Base-by-base conservation (phyloP, 2,329 filamentous ascomycete species). In the Chalara sp. region DNA sequence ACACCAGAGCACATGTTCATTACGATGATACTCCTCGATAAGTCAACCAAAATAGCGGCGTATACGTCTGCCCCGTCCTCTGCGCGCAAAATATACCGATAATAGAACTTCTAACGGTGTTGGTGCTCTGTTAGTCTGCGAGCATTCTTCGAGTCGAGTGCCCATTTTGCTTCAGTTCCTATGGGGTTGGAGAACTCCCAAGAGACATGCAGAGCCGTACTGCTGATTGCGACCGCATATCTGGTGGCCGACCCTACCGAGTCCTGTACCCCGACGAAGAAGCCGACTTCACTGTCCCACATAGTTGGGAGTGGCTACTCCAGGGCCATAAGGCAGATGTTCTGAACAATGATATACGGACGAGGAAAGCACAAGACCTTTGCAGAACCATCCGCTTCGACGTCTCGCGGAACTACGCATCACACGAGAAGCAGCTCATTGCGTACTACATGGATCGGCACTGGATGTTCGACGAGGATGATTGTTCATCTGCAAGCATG, bases 141-240 rank as follows among this genome's bases (percentile, higher is more conserved):
- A 51, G 40, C 45, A 50, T 41, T 53, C 51, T 53, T n/a, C 48
- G 51, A 50, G 51, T 53, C 48, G n/a, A 53, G 39, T 53, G 43
- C 44, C 44, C 48, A 44, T 53, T 50, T 44, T 53, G 21, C 40
- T 44, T 51, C 37, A n/a, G n/a, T n/a, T n/a, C n/a, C n/a, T n/a
- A 52, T 32, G 32, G 50, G 42, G 30, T 52, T 21, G 46, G 50
- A 52, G 40, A 48, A 48, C 50, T 48, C 45, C 50, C 46, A 52
- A 52, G 39, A 52, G 46, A 48, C 37, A 45, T 44, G 44, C 39
- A 52, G 50, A 3, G 32, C 29, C 44, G 44, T 47, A 21, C 44
- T 45, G 29, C 30, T 45, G 41, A 46, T 50, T 51, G 37, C 39
- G 30, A 47, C 37, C n/a, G 30, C 44, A 44, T 51, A 51, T 51